These are phyloP conservation scores for Thraustochytrium striatum DNA, from an alignment of 352 stramenopile species.

Conservation along the genomic window DNA sequence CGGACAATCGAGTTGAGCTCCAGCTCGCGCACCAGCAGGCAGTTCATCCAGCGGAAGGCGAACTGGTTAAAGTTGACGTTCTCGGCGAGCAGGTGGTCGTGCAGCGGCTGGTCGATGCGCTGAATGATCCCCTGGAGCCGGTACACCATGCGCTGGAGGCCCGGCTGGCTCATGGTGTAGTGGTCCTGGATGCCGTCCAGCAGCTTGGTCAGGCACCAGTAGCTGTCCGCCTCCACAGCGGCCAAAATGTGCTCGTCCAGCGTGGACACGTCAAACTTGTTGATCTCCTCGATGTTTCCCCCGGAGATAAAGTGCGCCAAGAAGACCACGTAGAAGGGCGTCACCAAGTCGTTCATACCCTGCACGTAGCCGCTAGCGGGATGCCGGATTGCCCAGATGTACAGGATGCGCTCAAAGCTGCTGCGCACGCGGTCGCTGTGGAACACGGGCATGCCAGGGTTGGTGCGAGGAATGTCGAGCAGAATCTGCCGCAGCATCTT, in stretches of 20 bases:
- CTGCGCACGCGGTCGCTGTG: slow-evolving; percentile 83
- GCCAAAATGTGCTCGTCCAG: slow-evolving; percentile 57
- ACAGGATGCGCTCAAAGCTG: slow-evolving; percentile 91
- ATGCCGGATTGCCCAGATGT: slow-evolving; percentile 98
- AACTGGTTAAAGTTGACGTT: slow-evolving; percentile 94
- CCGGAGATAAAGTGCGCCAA: slow-evolving; percentile 42
- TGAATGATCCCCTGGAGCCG: slow-evolving; percentile 93
- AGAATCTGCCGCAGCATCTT: slow-evolving; percentile 87
- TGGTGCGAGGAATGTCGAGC: slow-evolving; percentile 97
- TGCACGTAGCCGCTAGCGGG: slow-evolving; percentile 94
- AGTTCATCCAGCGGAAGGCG: slow-evolving; percentile 99
- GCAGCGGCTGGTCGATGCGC: slow-evolving; percentile 89
- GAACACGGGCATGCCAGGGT: slow-evolving; percentile 92
- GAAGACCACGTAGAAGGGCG: slow-evolving; percentile 94
- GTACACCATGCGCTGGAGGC: slow-evolving; percentile 96
- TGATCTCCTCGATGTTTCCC: slow-evolving; percentile 49
- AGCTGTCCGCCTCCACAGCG: slow-evolving; percentile 92
- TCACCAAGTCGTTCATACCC: slow-evolving; percentile 98
- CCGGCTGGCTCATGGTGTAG: slow-evolving; percentile 96
- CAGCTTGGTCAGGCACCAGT: slow-evolving; percentile 98
- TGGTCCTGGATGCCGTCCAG: slow-evolving; percentile 98
- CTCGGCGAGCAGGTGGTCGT: slow-evolving; percentile 87
- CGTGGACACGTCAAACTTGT: slow-evolving; percentile 50
- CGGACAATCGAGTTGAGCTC: slow-evolving; percentile 87
- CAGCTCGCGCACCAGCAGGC: slow-evolving; percentile 94